These are phyloP conservation scores for Colletotrichum viniferum DNA, from an alignment of 2,329 filamentous ascomycete species.

Conservation along the genomic window DNA sequence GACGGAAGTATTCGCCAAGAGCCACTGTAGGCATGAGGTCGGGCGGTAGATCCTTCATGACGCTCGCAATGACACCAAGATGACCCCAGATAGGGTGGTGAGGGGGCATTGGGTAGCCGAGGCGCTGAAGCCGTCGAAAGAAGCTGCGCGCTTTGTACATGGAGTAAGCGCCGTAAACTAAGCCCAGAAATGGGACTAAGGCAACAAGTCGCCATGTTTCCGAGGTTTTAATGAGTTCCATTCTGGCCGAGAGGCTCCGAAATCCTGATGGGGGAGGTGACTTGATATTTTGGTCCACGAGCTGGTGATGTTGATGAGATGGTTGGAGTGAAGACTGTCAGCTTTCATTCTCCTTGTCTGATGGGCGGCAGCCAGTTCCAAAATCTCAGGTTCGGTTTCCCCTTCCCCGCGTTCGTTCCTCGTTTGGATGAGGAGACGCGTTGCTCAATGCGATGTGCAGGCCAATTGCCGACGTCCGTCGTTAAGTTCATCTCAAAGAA, in stretches of 20 bases:
- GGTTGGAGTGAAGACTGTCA: rapidly evolving
- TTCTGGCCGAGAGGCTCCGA: not conserved
- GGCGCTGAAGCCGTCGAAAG: not conserved
- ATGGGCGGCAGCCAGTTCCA: not conserved
- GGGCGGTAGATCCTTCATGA: not conserved
- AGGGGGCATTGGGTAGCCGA: not conserved
- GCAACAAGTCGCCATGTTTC: not conserved
- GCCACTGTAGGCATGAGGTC: not conserved
- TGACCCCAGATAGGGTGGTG: not conserved
- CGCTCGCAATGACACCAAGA: not conserved
- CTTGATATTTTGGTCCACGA: not conserved
- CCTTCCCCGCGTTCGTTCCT: not conserved
- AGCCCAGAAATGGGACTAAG: not conserved
- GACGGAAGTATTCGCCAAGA: not conserved
- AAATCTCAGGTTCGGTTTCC: not conserved
- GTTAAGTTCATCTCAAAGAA: not conserved
- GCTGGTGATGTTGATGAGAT: not conserved
- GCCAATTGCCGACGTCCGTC: not conserved
- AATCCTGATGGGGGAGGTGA: rapidly evolving
- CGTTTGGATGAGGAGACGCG: not conserved
- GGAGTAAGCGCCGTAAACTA: not conserved
- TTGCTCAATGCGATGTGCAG: not conserved
- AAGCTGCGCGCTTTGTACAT: not conserved
- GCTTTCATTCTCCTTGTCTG: rapidly evolving
- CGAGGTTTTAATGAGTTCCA: not conserved